Percentiles rank a stretch among this genome's conserved stretches.
Conservation (phyloP, 495 filamentous ascomycete species). For the Penicillium paxilli region DNA sequence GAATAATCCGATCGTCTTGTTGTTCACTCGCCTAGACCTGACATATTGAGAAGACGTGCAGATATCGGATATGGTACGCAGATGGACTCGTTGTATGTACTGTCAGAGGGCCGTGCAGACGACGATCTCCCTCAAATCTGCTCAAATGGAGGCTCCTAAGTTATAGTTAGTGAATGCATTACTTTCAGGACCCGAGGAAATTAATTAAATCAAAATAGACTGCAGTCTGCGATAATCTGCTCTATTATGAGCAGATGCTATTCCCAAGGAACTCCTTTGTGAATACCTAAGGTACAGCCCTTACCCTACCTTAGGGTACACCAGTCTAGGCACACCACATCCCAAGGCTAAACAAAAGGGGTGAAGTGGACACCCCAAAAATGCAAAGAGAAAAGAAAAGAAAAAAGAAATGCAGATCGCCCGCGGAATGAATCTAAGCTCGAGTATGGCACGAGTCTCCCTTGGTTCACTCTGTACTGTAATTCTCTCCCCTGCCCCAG, state of each 20-base stretch:
- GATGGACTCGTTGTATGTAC: too few relatives aligned
- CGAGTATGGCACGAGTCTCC: not conserved
- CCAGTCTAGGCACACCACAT: too few relatives aligned
- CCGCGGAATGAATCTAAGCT: conserved; percentile 1
- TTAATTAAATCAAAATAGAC: not conserved
- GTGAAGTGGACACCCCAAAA: not conserved
- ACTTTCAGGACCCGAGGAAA: too few relatives aligned
- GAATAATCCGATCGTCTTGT: not conserved
- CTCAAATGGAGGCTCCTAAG: conserved; percentile 14
- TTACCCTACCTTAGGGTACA: too few relatives aligned
- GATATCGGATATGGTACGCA: too few relatives aligned
- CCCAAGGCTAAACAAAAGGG: too few relatives aligned
- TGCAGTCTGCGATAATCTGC: not conserved
- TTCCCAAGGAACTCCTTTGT: too few relatives aligned
- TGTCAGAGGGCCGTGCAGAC: not conserved
- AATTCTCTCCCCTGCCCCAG: not conserved
- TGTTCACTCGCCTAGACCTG: not conserved
- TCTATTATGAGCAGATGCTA: not conserved
- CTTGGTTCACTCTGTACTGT: conserved; percentile 3
- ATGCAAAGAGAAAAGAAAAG: not conserved
- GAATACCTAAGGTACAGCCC: too few relatives aligned
- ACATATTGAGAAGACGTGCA: not conserved
- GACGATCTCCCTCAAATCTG: conserved; percentile 27
- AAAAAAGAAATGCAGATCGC: not conserved
- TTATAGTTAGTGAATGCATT: too few relatives aligned